Evolutionary conservation across 768 basidiomycete genomes (phyloP).

Genomic region (Pisolithus tinctorius): DNA sequence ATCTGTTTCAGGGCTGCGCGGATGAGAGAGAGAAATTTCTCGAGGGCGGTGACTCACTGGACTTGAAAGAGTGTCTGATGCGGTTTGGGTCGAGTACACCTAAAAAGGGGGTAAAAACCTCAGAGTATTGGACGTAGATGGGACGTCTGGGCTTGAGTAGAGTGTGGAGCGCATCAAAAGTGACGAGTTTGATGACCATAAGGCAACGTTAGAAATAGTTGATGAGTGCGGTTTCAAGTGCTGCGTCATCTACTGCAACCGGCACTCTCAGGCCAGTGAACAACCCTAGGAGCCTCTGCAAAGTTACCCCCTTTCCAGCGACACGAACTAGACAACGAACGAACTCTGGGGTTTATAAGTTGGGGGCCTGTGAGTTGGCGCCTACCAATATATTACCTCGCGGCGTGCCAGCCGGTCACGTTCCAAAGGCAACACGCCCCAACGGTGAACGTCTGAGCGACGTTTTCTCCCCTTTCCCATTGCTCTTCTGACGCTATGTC

Average conservation of each 20-base stretch:
- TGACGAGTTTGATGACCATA: slow-evolving; percentile 50
- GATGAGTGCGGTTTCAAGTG: not conserved
- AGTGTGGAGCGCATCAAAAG: slow-evolving; percentile 80
- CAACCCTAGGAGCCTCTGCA: not conserved
- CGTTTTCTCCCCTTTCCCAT: slow-evolving; percentile 7
- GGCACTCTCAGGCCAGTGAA: not conserved
- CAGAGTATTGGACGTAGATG: slow-evolving; percentile 55
- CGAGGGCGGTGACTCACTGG: slow-evolving; percentile 30
- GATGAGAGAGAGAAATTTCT: slow-evolving; percentile 1
- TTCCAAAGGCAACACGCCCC: slow-evolving; percentile 19
- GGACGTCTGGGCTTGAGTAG: slow-evolving; percentile 62
- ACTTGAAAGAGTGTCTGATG: slow-evolving; percentile 54
- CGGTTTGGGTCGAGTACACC: slow-evolving; percentile 49
- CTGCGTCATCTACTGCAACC: not conserved
- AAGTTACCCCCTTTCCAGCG: not conserved
- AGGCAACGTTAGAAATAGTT: not conserved
- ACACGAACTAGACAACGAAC: not conserved
- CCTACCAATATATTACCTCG: slow-evolving; percentile 4
- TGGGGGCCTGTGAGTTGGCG: too few species aligned
- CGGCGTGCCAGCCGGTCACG: slow-evolving; percentile 8
- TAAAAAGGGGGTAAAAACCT: slow-evolving; percentile 59
- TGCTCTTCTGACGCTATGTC: slow-evolving; percentile 21
- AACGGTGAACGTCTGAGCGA: slow-evolving; percentile 22
- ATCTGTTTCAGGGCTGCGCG: slow-evolving; percentile 40
- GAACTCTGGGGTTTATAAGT: too few species aligned